These are phyloP conservation scores for Liriodendron chinense DNA, from an alignment of 164 flowering plant species.

Conservation along the genomic window DNA sequence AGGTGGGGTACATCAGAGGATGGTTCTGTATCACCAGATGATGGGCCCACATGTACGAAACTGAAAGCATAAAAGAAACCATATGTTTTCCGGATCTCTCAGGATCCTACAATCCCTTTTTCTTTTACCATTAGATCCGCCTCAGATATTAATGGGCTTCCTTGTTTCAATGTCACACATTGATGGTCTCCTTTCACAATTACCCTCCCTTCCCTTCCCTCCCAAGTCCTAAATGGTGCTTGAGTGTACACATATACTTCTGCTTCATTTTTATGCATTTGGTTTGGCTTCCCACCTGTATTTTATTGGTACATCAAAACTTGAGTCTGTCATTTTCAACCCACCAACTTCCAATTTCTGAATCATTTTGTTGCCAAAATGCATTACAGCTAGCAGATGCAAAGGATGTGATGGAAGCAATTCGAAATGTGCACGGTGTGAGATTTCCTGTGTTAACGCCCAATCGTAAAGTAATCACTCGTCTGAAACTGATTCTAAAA, in stretches of 20 bases:
- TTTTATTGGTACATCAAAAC: slow-evolving; percentile 3
- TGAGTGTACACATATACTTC: not conserved
- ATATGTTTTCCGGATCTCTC: too few relatives aligned
- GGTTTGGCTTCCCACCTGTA: not conserved
- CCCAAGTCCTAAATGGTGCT: too few relatives aligned
- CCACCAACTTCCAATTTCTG: not conserved
- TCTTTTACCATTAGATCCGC: too few relatives aligned
- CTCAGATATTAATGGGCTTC: too few relatives aligned
- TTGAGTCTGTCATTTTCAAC: not conserved
- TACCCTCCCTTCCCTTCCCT: too few relatives aligned
- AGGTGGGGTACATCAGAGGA: too few relatives aligned
- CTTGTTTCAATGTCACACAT: too few relatives aligned
- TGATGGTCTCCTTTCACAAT: too few relatives aligned
- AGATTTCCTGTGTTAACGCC: slow-evolving; percentile 88
- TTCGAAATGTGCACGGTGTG: slow-evolving; percentile 52
- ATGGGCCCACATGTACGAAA: too few relatives aligned
- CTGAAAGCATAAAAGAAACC: too few relatives aligned
- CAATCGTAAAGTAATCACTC: slow-evolving; percentile 66
- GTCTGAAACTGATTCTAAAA: not conserved
- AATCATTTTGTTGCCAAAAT: slow-evolving; percentile 3
- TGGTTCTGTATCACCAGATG: too few relatives aligned
- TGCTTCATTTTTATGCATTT: not conserved
- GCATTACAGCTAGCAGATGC: slow-evolving; percentile 84
- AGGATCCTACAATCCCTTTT: too few relatives aligned
- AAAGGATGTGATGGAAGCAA: slow-evolving; percentile 77